Evolutionary conservation across 768 basidiomycete genomes (phyloP).

Genomic region (Suillus decipiens): DNA sequence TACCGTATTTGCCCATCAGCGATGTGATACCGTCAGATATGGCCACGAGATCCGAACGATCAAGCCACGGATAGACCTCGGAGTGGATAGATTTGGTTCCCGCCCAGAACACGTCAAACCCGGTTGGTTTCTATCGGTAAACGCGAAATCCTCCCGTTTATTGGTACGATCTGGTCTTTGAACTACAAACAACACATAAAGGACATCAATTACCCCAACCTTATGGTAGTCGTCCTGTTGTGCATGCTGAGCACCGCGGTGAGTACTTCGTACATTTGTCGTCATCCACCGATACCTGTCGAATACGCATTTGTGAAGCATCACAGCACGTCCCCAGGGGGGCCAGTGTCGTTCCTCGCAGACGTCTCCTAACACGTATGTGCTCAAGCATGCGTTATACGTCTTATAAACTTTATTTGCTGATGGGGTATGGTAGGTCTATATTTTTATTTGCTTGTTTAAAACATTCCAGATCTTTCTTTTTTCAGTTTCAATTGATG

Average conservation of each 20-base stretch:
- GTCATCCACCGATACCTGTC: background rate
- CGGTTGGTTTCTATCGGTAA: background rate
- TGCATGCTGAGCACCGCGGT: background rate
- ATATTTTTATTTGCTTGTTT: background rate
- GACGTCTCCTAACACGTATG: background rate
- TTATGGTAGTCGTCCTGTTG: background rate
- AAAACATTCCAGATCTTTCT: background rate
- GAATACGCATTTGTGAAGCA: background rate
- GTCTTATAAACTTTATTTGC: background rate
- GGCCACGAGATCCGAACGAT: background rate
- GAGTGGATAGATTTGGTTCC: background rate
- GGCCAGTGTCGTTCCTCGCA: background rate
- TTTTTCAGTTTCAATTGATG: background rate
- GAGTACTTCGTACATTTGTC: background rate
- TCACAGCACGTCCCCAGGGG: background rate
- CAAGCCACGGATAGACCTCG: background rate
- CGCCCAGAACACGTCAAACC: background rate
- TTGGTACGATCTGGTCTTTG: background rate
- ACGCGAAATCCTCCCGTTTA: background rate
- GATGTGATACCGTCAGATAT: background rate
- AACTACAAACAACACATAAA: background rate
- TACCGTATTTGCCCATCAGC: background rate
- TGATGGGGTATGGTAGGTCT: background rate
- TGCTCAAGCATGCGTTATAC: background rate
- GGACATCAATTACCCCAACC: background rate